Evolutionary conservation across 495 filamentous ascomycete genomes (phyloP), one percentile per base, ranked within the genome.

Genomic region (Penicillium riverlandense): DNA sequence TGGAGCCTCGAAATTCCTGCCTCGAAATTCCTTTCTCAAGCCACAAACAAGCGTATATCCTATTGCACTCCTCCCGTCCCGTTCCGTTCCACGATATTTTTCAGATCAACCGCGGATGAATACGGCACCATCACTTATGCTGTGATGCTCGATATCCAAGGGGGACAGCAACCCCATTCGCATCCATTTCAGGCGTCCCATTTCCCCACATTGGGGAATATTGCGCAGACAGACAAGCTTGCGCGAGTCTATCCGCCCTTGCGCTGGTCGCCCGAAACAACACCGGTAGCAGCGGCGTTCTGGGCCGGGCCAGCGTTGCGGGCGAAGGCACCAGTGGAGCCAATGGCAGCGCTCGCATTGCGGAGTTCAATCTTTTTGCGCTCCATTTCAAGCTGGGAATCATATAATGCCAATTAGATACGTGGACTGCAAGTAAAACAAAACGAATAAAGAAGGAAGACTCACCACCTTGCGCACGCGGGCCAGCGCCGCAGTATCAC

Each of bases 381-480:
- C 51, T 74, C 70, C 68, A 74, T 71, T 52, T 71, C 67, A 31
- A 74, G 65, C 70, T 74, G 39, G 33, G 31, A 10, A 11, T 11
- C 2, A 34, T 11, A 6, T 8, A 4, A 30, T 47, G 22, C 4
- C 13, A 47, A 45, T 48, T 41, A 44, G 12, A 15, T 29, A 22
- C 22, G 22, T 15, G 8, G 11, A 22, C 28, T 11, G 6, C 14
- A 6, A 13, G 8, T 31, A 27, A 29, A 29, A 34, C 13, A 35
- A 2, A 15, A 34, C 15, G 16, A 3, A 45, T 22, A 6, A 29
- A 13, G 12, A 32, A 8, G 6, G 28, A 36, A 27, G 40, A 78
- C 76, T 56, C 49, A 86, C 78, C 62, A 83, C 78, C 58, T 83
- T 84, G 62, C 75, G 77, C 27, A 86, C 78, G 45, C 78, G 70